These are phyloP conservation scores for Diplodia scrobiculata DNA, from an alignment of 2,329 filamentous ascomycete genomes.

Conservation along the genomic window DNA sequence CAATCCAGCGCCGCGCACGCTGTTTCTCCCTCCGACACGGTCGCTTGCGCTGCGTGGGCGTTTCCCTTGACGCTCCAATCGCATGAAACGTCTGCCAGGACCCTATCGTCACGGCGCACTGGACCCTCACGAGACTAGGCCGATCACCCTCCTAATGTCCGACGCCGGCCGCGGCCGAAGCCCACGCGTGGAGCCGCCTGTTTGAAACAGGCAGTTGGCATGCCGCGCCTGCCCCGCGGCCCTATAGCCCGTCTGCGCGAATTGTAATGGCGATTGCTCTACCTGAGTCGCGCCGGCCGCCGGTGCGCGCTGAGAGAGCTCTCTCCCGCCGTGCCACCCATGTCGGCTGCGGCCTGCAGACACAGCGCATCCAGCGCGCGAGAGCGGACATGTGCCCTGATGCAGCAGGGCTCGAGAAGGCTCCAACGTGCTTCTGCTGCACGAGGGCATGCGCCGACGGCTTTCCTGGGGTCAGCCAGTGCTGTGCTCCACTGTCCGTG, in stretches of 20 bases:
- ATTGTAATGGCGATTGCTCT: not conserved
- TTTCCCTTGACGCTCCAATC: slow-evolving; percentile 12
- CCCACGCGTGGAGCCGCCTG: slow-evolving; percentile 23
- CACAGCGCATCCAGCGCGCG: not conserved
- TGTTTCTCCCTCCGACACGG: slow-evolving; percentile 5
- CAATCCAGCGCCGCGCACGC: slow-evolving; percentile 11
- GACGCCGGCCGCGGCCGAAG: slow-evolving; percentile 17
- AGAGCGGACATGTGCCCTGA: slow-evolving; percentile 6
- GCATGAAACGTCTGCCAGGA: slow-evolving; percentile 9
- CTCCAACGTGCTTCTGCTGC: slow-evolving; percentile 9
- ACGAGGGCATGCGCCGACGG: slow-evolving; percentile 11
- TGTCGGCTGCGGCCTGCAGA: not conserved
- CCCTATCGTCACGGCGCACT: slow-evolving; percentile 2
- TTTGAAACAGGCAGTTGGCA: slow-evolving; percentile 29
- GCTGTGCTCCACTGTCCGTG: slow-evolving; percentile 13
- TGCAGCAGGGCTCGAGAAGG: slow-evolving; percentile 14
- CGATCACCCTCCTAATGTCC: slow-evolving; percentile 25
- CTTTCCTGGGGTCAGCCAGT: slow-evolving; percentile 22
- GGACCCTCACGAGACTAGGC: slow-evolving; percentile 13
- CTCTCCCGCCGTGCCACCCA: slow-evolving; percentile 3
- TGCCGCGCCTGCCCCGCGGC: slow-evolving; percentile 4
- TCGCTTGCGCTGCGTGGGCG: slow-evolving; percentile 1
- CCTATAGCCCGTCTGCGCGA: slow-evolving; percentile 5
- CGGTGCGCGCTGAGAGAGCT: not conserved
- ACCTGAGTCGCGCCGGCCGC: slow-evolving; percentile 9